These are phyloP conservation scores for Chlorociboria aeruginascens DNA, from an alignment of 495 filamentous ascomycete genomes.

Conservation along the genomic window DNA sequence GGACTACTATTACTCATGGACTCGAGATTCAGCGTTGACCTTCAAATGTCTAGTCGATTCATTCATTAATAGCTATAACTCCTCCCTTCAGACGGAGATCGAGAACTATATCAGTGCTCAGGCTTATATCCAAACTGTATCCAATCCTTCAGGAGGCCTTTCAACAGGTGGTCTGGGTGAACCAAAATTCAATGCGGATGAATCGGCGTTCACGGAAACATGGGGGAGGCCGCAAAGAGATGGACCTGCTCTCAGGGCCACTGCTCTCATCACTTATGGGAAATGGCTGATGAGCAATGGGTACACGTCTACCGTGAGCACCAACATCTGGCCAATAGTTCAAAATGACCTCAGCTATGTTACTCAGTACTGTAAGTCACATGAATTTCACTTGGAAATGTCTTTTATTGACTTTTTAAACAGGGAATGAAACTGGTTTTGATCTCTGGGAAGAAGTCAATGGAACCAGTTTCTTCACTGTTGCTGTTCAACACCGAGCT, in stretches of 20 bases:
- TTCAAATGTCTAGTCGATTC: constrained; percentile 41
- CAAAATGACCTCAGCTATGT: constrained; percentile 49
- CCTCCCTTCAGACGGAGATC: constrained; percentile 30
- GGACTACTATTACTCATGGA: constrained; percentile 52
- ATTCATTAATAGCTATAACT: constrained; percentile 29
- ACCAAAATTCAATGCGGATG: constrained; percentile 47
- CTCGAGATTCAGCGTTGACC: constrained; percentile 45
- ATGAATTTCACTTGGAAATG: background rate
- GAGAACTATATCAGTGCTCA: constrained; percentile 43
- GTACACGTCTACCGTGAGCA: constrained; percentile 21
- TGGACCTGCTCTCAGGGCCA: constrained; percentile 41
- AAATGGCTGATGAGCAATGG: constrained; percentile 25
- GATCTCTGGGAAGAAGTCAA: constrained; percentile 42
- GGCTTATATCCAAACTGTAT: constrained; percentile 37
- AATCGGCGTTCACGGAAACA: constrained; percentile 36
- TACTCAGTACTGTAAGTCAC: constrained; percentile 45
- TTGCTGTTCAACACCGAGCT: constrained; percentile 38
- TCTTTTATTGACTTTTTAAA: constrained; percentile 2
- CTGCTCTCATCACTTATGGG: constrained; percentile 32
- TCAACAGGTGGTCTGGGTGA: constrained; percentile 38
- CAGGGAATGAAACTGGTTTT: constrained; percentile 33
- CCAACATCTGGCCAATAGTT: constrained; percentile 40
- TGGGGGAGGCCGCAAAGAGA: constrained; percentile 57
- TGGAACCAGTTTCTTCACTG: constrained; percentile 51
- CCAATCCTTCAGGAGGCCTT: constrained; percentile 42